Base-by-base conservation (phyloP, 2,329 filamentous ascomycete genomes). In the Fusarium sp. region DNA sequence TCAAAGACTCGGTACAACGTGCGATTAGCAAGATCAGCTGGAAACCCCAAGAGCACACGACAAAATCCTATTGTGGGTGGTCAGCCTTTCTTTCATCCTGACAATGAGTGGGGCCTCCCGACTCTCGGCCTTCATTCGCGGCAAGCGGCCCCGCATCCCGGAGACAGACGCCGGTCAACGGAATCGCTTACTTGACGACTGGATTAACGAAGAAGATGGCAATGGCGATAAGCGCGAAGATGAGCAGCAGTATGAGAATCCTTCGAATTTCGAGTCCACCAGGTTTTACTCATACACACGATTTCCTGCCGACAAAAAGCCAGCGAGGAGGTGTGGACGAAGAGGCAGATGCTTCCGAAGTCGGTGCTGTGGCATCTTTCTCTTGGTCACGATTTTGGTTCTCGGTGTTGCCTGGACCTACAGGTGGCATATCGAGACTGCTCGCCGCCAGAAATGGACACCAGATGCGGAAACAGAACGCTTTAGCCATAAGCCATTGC, bases 401-500 rank as follows among this genome's bases (percentile, higher is more conserved):
- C 30, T 79, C 15, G 67, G 72, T 30, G 60, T 70, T 20, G 80
- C 84, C 52, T 75, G 86, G 70, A 76, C 84, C 68, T 86, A 86
- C 75, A 69, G 86, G 45, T 87, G 84, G 83, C 84, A 79, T 65
- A 79, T 82, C 35, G 87, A 90, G 75, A 82, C 83, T 6, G 81
- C 82, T 15, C 80, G 88, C 54, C 74, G 78, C 27, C 80, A 81
- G 52, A 85, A 83, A 8, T 90, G 89, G 88, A 79, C 81, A 6
- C 88, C 88, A 0, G 88, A 90, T 76, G 76, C 80, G 27, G 84
- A 82, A 25, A 84, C 86, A 37, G 79, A 81, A 30, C 81, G 82
- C 20, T 90, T 90, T 77, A 82, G 83, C 69, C 81, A 89, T 77
- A 83, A 81, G n/a, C 85, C 87, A 6, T 81, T 90, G 32, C 85